Conservation (phyloP, 2,329 filamentous ascomycete genomes). For the Alternaria sp. region DNA sequence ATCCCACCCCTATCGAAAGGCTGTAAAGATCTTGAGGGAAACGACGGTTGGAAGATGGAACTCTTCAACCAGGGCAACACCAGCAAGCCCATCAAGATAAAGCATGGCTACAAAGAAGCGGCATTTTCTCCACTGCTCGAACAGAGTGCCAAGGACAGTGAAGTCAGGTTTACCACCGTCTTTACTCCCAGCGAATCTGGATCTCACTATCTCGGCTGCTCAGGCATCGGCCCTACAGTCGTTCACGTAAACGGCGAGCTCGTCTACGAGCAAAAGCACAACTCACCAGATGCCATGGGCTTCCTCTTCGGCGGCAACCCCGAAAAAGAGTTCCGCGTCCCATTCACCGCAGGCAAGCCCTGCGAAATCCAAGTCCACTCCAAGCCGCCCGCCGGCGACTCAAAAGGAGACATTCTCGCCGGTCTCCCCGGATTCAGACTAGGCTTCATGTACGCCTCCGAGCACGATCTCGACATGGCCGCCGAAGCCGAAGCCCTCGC, state of each 20-base stretch:
- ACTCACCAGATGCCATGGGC: conserved; percentile 64
- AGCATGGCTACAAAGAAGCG: conserved; percentile 31
- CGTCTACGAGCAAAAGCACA: conserved; percentile 49
- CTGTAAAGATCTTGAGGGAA: conserved; percentile 36
- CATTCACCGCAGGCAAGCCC: conserved; percentile 64
- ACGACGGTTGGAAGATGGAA: conserved; percentile 41
- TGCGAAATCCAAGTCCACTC: conserved; percentile 67
- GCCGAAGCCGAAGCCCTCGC: conserved; percentile 34
- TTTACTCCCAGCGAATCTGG: conserved; percentile 35
- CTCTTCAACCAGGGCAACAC: conserved; percentile 34
- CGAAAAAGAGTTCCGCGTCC: conserved; percentile 66
- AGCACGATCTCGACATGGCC: conserved; percentile 39
- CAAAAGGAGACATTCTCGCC: conserved; percentile 28
- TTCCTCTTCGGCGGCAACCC: conserved; percentile 70
- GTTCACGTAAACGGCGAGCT: conserved; percentile 36
- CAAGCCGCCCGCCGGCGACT: conserved; percentile 59
- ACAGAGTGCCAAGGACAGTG: conserved; percentile 29
- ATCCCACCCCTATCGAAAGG: conserved; percentile 36
- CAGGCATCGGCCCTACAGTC: conserved; percentile 41
- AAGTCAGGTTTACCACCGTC: conserved; percentile 29
- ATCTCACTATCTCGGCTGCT: conserved; percentile 42
- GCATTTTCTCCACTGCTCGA: conserved; percentile 34
- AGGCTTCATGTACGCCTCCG: conserved; percentile 40
- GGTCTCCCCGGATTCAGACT: conserved; percentile 43
- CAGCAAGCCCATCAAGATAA: conserved; percentile 30